A percentile compares a stretch with the other conserved stretches of the same genome.
Evolutionary conservation across 352 stramenopile genomes (phyloP).

Genomic region (Detonula confervacea): DNA sequence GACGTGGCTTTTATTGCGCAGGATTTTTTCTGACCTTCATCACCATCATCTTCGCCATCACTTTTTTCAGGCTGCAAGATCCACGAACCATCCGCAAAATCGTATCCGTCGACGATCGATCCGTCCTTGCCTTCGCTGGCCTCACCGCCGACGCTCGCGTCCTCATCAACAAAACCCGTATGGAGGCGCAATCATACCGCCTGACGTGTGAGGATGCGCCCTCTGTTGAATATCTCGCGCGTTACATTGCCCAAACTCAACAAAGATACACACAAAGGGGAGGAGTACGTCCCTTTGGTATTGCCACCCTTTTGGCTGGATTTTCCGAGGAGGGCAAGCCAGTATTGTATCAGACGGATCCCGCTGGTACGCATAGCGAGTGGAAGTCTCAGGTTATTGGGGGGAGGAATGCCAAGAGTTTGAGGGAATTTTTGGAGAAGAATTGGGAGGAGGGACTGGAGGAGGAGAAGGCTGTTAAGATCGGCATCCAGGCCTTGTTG

Average conservation of each 20-base stretch:
- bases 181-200: slow-evolving; percentile 97
- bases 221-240: slow-evolving; percentile 95
- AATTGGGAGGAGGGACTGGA: slow-evolving; percentile 93
- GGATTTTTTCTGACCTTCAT: slow-evolving; percentile 25
- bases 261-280: slow-evolving; percentile 98
- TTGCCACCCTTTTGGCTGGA: slow-evolving; percentile 96
- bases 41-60: neutral
- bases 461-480: slow-evolving; percentile 90
- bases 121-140: slow-evolving; percentile 97
- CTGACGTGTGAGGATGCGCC: slow-evolving; percentile 90
- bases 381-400: slow-evolving; percentile 99
- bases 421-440: slow-evolving; percentile 99
- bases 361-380: slow-evolving; percentile 95
- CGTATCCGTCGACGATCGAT: slow-evolving; percentile 97
- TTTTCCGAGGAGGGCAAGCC: slow-evolving; percentile 89
- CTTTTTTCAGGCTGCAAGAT: slow-evolving; percentile 91
- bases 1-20: neutral
- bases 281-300: slow-evolving; percentile 98
- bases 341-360: slow-evolving; percentile 98
- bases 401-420: slow-evolving; percentile 95
- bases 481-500: slow-evolving; percentile 95
- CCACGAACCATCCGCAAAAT: slow-evolving; percentile 99
- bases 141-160: slow-evolving; percentile 98
- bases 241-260: slow-evolving; percentile 96
- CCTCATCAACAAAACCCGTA: slow-evolving; percentile 93